phyloP scores from a whole-genome alignment of 148 eudicot genomes.

The Rhododendron henanense region DNA sequence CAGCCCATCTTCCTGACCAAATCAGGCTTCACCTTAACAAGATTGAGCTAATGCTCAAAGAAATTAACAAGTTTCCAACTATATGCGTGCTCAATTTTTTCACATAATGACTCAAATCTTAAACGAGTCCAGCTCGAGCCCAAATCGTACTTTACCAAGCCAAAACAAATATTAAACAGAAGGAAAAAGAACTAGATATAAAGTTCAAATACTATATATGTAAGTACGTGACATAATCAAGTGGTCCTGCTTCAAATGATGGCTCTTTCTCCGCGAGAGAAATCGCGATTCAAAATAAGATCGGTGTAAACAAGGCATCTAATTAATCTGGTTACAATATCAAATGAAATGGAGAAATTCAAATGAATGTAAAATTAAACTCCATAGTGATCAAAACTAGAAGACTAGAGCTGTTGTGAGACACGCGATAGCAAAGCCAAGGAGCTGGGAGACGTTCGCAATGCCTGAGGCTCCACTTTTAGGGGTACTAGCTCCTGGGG shows the following conservation, averaged over 20 bases:
- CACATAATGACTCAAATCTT: no score
- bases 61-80: no score
- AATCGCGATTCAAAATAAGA: not conserved
- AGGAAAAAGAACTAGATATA: not conserved
- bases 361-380: not conserved
- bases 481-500: not conserved
- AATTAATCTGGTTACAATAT: not conserved
- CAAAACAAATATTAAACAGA: not conserved
- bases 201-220: not conserved
- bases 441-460: not conserved
- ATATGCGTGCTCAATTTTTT: no score
- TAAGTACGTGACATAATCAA: not conserved
- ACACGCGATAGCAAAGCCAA: not conserved
- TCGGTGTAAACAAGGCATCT: not conserved
- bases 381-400: not conserved
- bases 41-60: no score
- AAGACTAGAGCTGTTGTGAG: not conserved
- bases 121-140: no score
- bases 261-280: not conserved
- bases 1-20: no score
- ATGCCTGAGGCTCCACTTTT: not conserved
- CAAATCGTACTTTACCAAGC: not conserved
- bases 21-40: no score
- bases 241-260: not conserved
- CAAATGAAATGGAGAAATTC: not conserved